phyloP scores from a whole-genome alignment of 1,139 yeast species.

The Zygoascus meyerae region DNA sequence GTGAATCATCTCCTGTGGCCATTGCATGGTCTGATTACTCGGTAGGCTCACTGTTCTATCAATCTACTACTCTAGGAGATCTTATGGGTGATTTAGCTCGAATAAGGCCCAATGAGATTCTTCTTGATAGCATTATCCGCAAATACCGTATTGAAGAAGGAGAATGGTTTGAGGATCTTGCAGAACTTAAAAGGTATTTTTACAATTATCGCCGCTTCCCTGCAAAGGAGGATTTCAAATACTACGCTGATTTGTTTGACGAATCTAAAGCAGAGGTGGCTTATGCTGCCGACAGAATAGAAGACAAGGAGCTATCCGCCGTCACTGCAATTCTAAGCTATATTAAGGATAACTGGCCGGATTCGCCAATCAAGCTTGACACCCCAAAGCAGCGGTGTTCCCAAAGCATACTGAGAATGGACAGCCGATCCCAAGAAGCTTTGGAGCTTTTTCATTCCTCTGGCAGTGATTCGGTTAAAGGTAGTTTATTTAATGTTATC shows the following conservation, averaged over 20 bases:
- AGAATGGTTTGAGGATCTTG: conserved; percentile 52
- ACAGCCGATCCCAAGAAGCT: conserved; percentile 74
- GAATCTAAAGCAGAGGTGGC: conserved; percentile 19
- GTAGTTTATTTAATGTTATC: conserved; percentile 64
- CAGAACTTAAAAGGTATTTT: conserved; percentile 55
- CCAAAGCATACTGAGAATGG: conserved; percentile 63
- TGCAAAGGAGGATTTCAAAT: conserved; percentile 26
- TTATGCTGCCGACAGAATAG: conserved; percentile 17
- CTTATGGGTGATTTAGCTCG: conserved; percentile 57
- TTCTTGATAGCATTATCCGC: conserved; percentile 38
- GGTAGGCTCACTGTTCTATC: conserved; percentile 69
- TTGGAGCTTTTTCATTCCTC: conserved; percentile 61
- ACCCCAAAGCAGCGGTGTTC: conserved; percentile 48
- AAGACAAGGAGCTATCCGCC: conserved; percentile 47
- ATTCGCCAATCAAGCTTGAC: conserved; percentile 43
- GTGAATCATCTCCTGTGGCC: conserved; percentile 50
- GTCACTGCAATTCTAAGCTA: conserved; percentile 52
- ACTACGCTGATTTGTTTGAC: conserved; percentile 18
- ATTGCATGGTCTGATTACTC: conserved; percentile 87
- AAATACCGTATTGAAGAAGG: conserved; percentile 39
- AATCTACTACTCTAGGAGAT: conserved; percentile 52
- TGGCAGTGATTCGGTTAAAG: conserved; percentile 54
- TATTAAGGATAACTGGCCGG: conserved; percentile 54
- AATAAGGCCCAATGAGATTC: conserved; percentile 62
- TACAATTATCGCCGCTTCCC: conserved; percentile 42